Evolutionary conservation across 768 basidiomycete species (phyloP), one percentile per base, ranked within the genome.

Genomic region (Neoboletus magnificus): DNA sequence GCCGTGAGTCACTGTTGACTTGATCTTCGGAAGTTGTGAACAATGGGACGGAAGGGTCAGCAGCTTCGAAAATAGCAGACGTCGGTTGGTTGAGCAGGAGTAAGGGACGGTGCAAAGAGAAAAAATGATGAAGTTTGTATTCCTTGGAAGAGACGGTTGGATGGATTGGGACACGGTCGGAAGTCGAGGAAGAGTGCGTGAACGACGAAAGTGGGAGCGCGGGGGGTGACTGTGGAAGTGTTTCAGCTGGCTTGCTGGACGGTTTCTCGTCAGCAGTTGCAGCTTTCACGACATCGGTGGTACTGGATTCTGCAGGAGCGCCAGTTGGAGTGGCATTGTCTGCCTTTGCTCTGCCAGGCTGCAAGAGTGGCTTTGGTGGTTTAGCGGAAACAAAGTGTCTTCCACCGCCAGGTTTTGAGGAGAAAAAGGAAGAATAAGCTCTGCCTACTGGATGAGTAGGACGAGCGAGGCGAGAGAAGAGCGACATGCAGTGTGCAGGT

Each of bases 41-140:
- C 23, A 64, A 50, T n/a, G 67, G 53, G 5, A 55, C n/a, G 22
- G 60, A 58, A 41, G 56, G n/a, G 36, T 64, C 58, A 10, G 48
- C 37, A 13, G 74, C 58, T 39, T 79, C 77, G 56, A 81, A 80
- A 54, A 91, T 76, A 54, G 84, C 73, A 10, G 82, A 74, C 0
- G 83, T 62, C 0, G 89, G 84, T 57, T 85, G 80, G 29, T 79
- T 73, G 41, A 92, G 77, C 36, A 89, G 80, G 22, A 92, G 81
- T 2, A 93, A 77, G 1, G 91, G 91, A 13, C 91, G 82, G 63
- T 93, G 85, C 32, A 91, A 75, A 3, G 91, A 82, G 73, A 93
- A 93, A 72, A 93, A 93, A 51, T 89, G 87, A 66, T 92, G 89
- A 12, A 91, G 79, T 65, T 85, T 87, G 71, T 88, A 84, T 61